phyloP scores from a whole-genome alignment of 2,329 filamentous ascomycete genomes.

The Sporothrix euskadiensis region DNA sequence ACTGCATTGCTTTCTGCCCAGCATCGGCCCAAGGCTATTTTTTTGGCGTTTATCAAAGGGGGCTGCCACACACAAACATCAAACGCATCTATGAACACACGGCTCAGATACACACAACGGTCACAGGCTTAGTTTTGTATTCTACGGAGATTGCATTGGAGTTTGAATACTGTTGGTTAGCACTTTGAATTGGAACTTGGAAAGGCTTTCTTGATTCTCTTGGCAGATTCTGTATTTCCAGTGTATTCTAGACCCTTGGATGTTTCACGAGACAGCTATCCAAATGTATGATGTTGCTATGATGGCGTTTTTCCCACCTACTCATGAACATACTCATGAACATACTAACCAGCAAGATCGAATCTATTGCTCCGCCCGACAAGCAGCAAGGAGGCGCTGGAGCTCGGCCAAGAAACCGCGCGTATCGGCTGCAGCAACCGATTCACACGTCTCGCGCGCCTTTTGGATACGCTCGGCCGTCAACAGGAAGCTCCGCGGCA shows the following conservation, averaged over 20 bases:
- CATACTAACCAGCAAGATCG: background rate
- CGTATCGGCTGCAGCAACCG: conserved; percentile 24
- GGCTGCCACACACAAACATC: background rate
- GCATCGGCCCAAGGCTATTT: background rate
- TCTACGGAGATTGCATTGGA: background rate
- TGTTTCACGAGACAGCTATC: background rate
- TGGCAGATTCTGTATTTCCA: conserved; percentile 4
- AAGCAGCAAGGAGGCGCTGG: conserved; percentile 15
- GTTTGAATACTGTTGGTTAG: background rate
- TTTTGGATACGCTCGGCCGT: conserved; percentile 27
- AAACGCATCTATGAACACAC: conserved; percentile 4
- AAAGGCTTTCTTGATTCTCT: background rate
- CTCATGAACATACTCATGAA: background rate
- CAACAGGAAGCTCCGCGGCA: conserved; percentile 31
- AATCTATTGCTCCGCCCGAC: background rate
- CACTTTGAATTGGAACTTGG: background rate
- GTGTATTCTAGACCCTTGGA: conserved; percentile 1
- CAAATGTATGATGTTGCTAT: conserved; percentile 16
- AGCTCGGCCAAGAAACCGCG: conserved; percentile 26
- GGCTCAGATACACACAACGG: background rate
- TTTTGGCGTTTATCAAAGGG: background rate
- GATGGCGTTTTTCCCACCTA: too few relatives aligned
- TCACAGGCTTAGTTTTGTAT: background rate
- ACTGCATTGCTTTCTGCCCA: background rate
- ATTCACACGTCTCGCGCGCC: conserved; percentile 21